phyloP scores from a whole-genome alignment of 352 stramenopile species.

The Plasmopara viticola region DNA sequence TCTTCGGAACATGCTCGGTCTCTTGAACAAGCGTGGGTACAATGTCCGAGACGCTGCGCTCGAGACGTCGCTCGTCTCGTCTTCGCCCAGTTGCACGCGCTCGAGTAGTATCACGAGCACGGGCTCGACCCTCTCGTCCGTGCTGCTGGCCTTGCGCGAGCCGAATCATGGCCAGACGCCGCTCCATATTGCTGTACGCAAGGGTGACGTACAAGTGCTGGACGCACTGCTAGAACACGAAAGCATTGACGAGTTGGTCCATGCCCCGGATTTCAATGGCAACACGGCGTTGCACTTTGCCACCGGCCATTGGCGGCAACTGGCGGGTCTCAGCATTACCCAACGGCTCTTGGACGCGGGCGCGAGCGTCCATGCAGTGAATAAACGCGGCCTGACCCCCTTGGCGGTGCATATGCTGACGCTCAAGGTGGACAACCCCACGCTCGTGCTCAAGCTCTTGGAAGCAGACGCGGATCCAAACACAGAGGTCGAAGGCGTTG shows the following conservation, averaged over 20 bases:
- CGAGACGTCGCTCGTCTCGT: slow-evolving; percentile 56
- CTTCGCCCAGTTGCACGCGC: slow-evolving; percentile 24
- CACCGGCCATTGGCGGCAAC: slow-evolving; percentile 48
- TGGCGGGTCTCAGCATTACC: slow-evolving; percentile 39
- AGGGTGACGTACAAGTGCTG: slow-evolving; percentile 61
- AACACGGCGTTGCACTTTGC: slow-evolving; percentile 82
- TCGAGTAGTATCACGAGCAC: slow-evolving; percentile 56
- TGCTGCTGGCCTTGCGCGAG: slow-evolving; percentile 62
- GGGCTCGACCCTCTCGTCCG: slow-evolving; percentile 55
- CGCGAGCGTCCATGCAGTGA: slow-evolving; percentile 40
- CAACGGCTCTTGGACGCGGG: slow-evolving; percentile 43
- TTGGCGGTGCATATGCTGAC: slow-evolving; percentile 77
- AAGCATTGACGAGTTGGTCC: slow-evolving; percentile 59
- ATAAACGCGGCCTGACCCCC: slow-evolving; percentile 62
- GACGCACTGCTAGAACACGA: slow-evolving; percentile 66
- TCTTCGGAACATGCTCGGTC: slow-evolving; percentile 56
- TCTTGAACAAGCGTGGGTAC: slow-evolving; percentile 82
- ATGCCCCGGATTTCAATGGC: slow-evolving; percentile 68
- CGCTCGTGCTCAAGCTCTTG: slow-evolving; percentile 56
- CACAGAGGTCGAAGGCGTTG: slow-evolving; percentile 54
- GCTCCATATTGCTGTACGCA: slow-evolving; percentile 73
- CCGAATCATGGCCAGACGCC: slow-evolving; percentile 69
- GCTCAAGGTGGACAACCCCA: slow-evolving; percentile 65
- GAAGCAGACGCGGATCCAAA: slow-evolving; percentile 51
- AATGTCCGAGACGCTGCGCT: slow-evolving; percentile 64